Conservation (phyloP, 2,329 filamentous ascomycete genomes). For the Chaetomium olivaceum region DNA sequence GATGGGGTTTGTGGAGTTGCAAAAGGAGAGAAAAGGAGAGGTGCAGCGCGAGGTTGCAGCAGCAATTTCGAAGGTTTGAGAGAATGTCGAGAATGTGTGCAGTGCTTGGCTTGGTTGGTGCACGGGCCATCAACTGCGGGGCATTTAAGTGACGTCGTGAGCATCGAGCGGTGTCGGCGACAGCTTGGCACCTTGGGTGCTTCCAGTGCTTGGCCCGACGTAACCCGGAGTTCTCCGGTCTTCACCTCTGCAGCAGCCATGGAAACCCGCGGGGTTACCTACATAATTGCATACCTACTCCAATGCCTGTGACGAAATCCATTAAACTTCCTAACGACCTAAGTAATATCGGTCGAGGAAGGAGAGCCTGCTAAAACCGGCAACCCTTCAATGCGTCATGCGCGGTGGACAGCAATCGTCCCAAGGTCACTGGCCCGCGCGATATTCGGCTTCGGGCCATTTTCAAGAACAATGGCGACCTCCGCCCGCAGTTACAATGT, state of each 20-base stretch:
- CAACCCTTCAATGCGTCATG: constrained; percentile 23
- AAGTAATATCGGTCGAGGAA: not conserved
- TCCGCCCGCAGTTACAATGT: constrained; percentile 25
- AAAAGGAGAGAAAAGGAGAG: not conserved
- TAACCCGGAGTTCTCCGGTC: constrained; percentile 20
- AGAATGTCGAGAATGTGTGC: not conserved
- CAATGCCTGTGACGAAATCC: not conserved
- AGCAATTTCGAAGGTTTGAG: not conserved
- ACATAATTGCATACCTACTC: constrained; percentile 10
- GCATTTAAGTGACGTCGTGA: constrained; percentile 9
- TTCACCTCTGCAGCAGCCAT: not conserved
- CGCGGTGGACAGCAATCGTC: constrained; percentile 19
- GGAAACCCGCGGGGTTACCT: not conserved
- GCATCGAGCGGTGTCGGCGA: constrained; percentile 20
- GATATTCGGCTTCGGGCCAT: not conserved
- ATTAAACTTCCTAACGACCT: not conserved
- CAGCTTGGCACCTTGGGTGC: too few relatives aligned
- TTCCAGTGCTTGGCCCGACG: constrained; percentile 11
- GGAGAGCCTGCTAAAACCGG: not conserved
- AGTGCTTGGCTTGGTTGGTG: too few relatives aligned
- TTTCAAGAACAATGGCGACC: constrained; percentile 18
- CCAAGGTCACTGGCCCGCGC: constrained; percentile 13
- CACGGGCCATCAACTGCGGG: constrained; percentile 1
- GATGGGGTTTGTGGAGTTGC: not conserved
- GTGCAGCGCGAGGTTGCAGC: not conserved